Conservation (phyloP, 495 filamentous ascomycete species). For the Aspergillus cristatus region DNA sequence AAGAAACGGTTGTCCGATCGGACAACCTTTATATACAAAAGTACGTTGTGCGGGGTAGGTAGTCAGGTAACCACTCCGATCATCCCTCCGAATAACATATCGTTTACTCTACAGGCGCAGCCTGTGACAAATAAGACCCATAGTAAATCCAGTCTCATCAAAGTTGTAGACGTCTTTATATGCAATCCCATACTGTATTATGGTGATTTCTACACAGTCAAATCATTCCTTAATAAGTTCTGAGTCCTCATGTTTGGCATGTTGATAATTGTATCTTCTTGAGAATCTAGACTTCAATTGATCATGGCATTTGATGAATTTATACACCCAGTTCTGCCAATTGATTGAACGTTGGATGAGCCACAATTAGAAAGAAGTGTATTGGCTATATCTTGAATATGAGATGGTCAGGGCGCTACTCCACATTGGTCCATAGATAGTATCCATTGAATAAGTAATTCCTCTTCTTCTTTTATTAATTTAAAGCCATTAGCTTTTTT, state of each 20-base stretch:
- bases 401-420: slow-evolving; percentile 14
- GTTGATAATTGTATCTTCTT: slow-evolving; percentile 16
- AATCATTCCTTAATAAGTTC: slow-evolving; percentile 26
- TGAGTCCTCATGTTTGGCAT: slow-evolving; percentile 25
- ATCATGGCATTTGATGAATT: slow-evolving; percentile 20
- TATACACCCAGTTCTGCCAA: slow-evolving; percentile 19
- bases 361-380: background rate
- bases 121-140: too few relatives aligned
- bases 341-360: background rate
- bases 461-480: slow-evolving; percentile 12
- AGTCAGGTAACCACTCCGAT: too few relatives aligned
- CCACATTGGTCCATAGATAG: slow-evolving; percentile 20
- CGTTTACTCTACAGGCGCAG: too few relatives aligned
- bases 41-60: too few relatives aligned
- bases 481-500: background rate
- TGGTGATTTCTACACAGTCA: slow-evolving; percentile 19
- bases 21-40: too few relatives aligned
- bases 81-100: too few relatives aligned
- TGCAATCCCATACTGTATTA: slow-evolving; percentile 23
- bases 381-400: slow-evolving; percentile 9
- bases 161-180: slow-evolving; percentile 37
- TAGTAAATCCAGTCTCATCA: slow-evolving; percentile 33
- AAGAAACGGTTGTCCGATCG: too few relatives aligned
- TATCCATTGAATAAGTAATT: slow-evolving; percentile 19
- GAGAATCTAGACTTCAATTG: slow-evolving; percentile 20